Evolutionary conservation across 345 rosid genomes (phyloP), one percentile per base, ranked within the genome.

Genomic region (Eucalyptus coolabah): DNA sequence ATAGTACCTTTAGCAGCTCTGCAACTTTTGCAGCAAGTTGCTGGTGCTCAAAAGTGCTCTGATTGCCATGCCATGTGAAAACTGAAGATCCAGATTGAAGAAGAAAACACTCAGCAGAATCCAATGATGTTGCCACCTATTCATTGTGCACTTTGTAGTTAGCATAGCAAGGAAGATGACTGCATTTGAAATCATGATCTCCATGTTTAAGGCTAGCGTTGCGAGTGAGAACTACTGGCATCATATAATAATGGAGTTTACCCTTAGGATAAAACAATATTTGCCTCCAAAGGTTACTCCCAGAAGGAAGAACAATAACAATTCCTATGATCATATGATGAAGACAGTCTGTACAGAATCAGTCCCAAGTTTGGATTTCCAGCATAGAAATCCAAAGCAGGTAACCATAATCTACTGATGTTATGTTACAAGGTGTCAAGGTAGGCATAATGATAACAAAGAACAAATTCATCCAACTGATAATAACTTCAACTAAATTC

Each of bases 51-150:
- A 91, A 94, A 44, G 98, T 91, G 93, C 99, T 95, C 94, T 97
- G 98, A 93, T 93, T 96, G 90, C 99, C 99, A 92, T 96, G 98
- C 99, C 99, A 98, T 47, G 91, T 93, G 92, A 97, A 98, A 90
- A 96, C 28, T 77, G 98, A 94, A 49, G 98, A 95, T 72, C 99
- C 99, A 91, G 99, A 96, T 95, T 98, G 99, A 93, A 98, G 96
- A 92, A 98, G 96, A 93, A 96, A 97, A 91, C 99, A 98, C 90
- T 97, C 98, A 6, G 91, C 87, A 83, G 99, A 96, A 92, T 96
- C 95, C 93, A 98, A 93, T 87, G 97, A 96, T 40, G 98, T 91
- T 86, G 98, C 98, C 93, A 94, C 96, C 99, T 98, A 77, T 77
- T 40, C 44, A 77, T 77, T 77, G 83, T 21, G 83, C 24, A 77